These are phyloP conservation scores for Calocybe gangraenosa DNA, from an alignment of 768 basidiomycete species.

Conservation along the genomic window DNA sequence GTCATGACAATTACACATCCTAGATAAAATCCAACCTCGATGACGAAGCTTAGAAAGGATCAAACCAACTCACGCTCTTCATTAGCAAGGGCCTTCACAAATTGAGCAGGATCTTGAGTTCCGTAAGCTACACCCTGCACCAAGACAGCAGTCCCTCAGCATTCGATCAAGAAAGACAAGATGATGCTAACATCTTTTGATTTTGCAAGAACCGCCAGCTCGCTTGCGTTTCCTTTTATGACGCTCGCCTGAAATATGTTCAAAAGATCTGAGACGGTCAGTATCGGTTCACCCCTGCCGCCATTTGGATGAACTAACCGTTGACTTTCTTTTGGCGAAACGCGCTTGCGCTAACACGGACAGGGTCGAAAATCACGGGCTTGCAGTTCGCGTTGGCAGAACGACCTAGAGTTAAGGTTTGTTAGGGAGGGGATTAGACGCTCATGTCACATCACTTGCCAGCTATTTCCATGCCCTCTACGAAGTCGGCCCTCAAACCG, in stretches of 20 bases:
- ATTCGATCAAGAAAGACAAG: background rate
- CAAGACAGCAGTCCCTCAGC: slow-evolving; percentile 35
- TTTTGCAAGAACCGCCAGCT: slow-evolving; percentile 74
- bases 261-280: slow-evolving; percentile 48
- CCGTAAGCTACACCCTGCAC: slow-evolving; percentile 82
- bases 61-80: slow-evolving; percentile 58
- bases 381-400: slow-evolving; percentile 66
- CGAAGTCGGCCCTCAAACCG: slow-evolving; percentile 53
- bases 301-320: slow-evolving; percentile 32
- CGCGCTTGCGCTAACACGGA: slow-evolving; percentile 79
- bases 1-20: slow-evolving; percentile 82
- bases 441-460: slow-evolving; percentile 34
- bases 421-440: no score
- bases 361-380: slow-evolving; percentile 87
- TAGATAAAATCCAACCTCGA: slow-evolving; percentile 26
- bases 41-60: background rate
- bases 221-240: slow-evolving; percentile 92
- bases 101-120: slow-evolving; percentile 72
- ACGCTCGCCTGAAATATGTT: slow-evolving; percentile 83
- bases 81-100: slow-evolving; percentile 66
- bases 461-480: slow-evolving; percentile 72
- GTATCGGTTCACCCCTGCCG: background rate
- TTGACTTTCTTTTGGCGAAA: slow-evolving; percentile 62
- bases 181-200: slow-evolving; percentile 57
- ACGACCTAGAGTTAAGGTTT: slow-evolving; percentile 32